Base-by-base conservation (phyloP, 805 yeast genomes). In the Scheffersomyces ergatensis region DNA sequence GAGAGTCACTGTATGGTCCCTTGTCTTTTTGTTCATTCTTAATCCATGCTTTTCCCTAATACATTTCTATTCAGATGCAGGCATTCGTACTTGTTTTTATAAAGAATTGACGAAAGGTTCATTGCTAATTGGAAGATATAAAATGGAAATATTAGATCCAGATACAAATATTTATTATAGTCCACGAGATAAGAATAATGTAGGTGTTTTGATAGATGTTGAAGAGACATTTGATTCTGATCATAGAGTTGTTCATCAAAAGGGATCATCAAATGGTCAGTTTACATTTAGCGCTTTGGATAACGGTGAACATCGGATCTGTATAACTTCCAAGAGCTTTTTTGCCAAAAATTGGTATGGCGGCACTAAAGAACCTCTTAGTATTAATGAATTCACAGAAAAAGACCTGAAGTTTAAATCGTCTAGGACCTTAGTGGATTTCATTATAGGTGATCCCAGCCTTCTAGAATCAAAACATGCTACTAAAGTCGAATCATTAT, bases 11-110 rank as follows among this genome's bases (percentile, higher is more conserved):
- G 9, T 21, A 21, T 21, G 6, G 24, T 21, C 24, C 6, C 9
- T 21, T 9, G 9, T 21, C 9, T 7, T 25, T 12, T 7, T 25
- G 13, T 9, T 25, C n/a, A 9, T 25, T 5, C 14, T 25, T 5
- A 25, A 6, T 25, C 29, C 29, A 7, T 25, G 26, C 19, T 14
- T 17, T 23, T 34, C 40, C 17, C n/a, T 51, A 15, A 18, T 80
- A 45, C 76, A 79, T 53, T 77, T 70, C 52, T 79, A 76, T 49
- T 55, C 71, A n/a, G 67, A 67, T 17, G 76, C 79, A 12, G 77
- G 77, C 11, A 75, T 72, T 39, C 65, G 72, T 40, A 72, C 67
- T 51, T 80, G 87, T 54, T 79, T 80, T 57, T 72, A 72, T 51
- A 77, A 76, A 47, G 84, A 80, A 49, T 57, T 81, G 37, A 60